A percentile compares a stretch with the other conserved stretches of the same genome.
Evolutionary conservation across 1,284 basidiomycete genomes (phyloP).

Genomic region (Lignosus rhinocerotis): DNA sequence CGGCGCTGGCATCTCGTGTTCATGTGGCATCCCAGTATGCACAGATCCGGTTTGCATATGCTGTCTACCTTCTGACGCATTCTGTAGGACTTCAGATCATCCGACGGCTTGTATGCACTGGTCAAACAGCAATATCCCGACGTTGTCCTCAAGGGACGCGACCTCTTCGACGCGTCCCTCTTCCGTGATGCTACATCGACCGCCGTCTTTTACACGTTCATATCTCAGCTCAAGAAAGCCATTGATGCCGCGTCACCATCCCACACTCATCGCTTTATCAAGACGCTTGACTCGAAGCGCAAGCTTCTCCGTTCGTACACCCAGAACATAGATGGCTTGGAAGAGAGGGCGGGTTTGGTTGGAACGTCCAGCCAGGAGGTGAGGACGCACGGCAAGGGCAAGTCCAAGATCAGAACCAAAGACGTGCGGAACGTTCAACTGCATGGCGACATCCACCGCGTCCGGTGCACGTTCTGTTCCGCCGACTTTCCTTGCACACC

Average conservation of each 20-base stretch:
- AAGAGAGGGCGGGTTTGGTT: conserved; percentile 77
- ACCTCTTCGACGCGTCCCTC: conserved; percentile 86
- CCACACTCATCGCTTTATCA: conserved; percentile 87
- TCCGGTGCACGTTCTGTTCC: conserved; percentile 82
- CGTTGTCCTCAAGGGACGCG: conserved; percentile 83
- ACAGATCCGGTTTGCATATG: conserved; percentile 12
- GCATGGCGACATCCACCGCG: conserved; percentile 90
- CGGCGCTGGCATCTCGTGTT: conserved; percentile 92
- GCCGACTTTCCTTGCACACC: conserved; percentile 69
- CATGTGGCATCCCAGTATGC: conserved; percentile 87
- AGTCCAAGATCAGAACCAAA: conserved; percentile 62
- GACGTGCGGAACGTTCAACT: conserved; percentile 85
- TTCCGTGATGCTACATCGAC: conserved; percentile 87
- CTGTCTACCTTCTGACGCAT: conserved; percentile 5
- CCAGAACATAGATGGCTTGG: conserved; percentile 94
- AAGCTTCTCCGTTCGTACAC: conserved; percentile 90
- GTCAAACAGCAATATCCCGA: conserved; percentile 86
- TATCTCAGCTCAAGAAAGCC: conserved; percentile 84
- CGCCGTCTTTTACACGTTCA: conserved; percentile 92
- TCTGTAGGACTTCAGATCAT: conserved; percentile 83
- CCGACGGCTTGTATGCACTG: conserved; percentile 84
- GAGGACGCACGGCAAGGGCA: conserved; percentile 56
- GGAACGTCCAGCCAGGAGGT: conserved; percentile 59
- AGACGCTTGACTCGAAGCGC: conserved; percentile 80
- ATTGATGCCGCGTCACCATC: conserved; percentile 83